Evolutionary conservation across 176 grass and related monocot species (phyloP), one percentile per base, ranked within the genome.

Genomic region (Oryza glaberrima): DNA sequence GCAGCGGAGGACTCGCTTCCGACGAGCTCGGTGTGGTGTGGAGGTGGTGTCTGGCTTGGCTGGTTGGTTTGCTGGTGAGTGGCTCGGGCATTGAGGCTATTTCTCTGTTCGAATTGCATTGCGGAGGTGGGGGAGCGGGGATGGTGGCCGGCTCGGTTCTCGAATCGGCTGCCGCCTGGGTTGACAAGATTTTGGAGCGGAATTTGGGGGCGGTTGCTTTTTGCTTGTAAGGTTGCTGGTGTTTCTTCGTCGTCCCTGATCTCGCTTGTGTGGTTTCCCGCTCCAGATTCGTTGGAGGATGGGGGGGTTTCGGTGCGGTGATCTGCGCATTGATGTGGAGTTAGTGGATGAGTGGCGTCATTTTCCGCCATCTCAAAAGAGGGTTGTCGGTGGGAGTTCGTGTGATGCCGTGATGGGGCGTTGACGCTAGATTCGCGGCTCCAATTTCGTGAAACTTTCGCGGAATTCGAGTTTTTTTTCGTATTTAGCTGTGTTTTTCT

Each of bases 381-480:
- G 60, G 60, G 13, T 34, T 90, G 83, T 90, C 78, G 83, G 88
- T 72, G 88, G 65, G 52, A 9, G 64, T 45, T 12, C 12, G 79
- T 9, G 64, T 45, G 58, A 23, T 61, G 34, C 34, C 34, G 34
- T 35, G 34, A 35, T n/a, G 20, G 69, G 19, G 58, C 60, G 69
- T 12, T 46, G 48, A 22, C 48, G 74, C 80, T 36, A 86, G 84
- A 90, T 86, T 90, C 60, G 22, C 80, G 61, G 38, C 69, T n/a
- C 64, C 43, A 11, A 56, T 23, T 34, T 30, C 72, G 65, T 34
- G 68, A 2, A 1, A 4, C 12, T 58, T 84, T 30, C 2, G 7
- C 70, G 9, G 19, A 68, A 61, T 19, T 23, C 1, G 63, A 63
- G 6, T 13, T 47, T 58, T 4, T 17, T 6, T 1, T 22, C 6